Conservation (phyloP, 1,284 basidiomycete genomes). For the Pseudozyma tsukubaensis region DNA sequence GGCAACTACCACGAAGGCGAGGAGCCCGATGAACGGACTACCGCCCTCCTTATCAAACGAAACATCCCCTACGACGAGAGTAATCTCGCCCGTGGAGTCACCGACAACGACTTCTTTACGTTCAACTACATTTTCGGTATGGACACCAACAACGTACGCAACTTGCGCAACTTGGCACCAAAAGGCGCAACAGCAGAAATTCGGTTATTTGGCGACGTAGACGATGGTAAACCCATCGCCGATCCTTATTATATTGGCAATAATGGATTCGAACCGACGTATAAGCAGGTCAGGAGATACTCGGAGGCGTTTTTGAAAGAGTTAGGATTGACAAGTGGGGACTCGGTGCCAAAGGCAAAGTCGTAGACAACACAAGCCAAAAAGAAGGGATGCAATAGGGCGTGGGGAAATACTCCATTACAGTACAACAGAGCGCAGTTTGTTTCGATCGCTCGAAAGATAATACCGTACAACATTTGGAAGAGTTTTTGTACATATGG, state of each 20-base stretch:
- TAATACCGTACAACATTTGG: no score
- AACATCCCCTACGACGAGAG: slow-evolving; percentile 68
- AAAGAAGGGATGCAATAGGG: no score
- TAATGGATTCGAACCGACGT: slow-evolving; percentile 69
- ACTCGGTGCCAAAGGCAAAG: neutral
- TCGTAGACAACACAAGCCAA: neutral
- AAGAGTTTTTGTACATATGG: slow-evolving; percentile 4
- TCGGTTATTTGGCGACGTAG: slow-evolving; percentile 56
- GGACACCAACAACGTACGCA: slow-evolving; percentile 70
- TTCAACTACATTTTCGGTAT: slow-evolving; percentile 72
- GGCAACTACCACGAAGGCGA: slow-evolving; percentile 63
- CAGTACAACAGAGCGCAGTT: slow-evolving; percentile 10
- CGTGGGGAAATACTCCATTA: neutral
- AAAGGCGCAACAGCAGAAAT: slow-evolving; percentile 54
- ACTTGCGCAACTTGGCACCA: slow-evolving; percentile 67
- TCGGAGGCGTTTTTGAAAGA: slow-evolving; percentile 40
- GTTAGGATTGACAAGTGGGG: slow-evolving; percentile 4
- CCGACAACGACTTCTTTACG: slow-evolving; percentile 65
- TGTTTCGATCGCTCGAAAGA: no score
- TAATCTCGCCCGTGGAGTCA: slow-evolving; percentile 69
- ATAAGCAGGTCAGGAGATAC: slow-evolving; percentile 70
- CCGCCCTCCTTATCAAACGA: slow-evolving; percentile 69
- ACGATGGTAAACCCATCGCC: slow-evolving; percentile 45
- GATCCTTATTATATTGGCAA: slow-evolving; percentile 70
- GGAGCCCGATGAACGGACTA: slow-evolving; percentile 66